phyloP scores from a whole-genome alignment of 768 basidiomycete species.

The Tulasnella sp. region DNA sequence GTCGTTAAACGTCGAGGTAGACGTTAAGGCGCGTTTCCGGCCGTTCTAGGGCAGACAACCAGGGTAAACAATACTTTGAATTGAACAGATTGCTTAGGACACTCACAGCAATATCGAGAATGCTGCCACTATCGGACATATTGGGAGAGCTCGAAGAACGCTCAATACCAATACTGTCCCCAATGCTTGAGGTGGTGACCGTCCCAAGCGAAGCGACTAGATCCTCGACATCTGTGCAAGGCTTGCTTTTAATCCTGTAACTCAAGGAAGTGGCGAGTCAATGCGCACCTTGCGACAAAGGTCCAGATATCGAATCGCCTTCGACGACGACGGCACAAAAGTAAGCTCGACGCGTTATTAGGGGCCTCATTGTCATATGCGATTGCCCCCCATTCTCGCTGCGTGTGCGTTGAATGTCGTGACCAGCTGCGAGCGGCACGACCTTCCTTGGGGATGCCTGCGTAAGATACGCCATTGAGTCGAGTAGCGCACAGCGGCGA shows the following conservation, averaged over 20 bases:
- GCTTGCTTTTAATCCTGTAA: conserved; percentile 15
- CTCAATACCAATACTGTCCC: conserved; percentile 2
- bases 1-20: conserved; percentile 54
- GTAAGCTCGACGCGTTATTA: conserved; percentile 67
- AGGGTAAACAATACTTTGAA: neutral
- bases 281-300: conserved; percentile 49
- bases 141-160: conserved; percentile 15
- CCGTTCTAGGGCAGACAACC: conserved; percentile 16
- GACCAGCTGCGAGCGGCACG: conserved; percentile 16
- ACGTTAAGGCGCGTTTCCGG: conserved; percentile 49
- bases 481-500: too few species aligned
- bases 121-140: neutral
- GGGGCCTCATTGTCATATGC: conserved; percentile 2
- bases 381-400: conserved; percentile 23
- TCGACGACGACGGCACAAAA: conserved; percentile 87
- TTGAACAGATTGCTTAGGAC: neutral
- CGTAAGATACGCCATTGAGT: neutral
- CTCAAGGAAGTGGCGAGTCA: conserved; percentile 19
- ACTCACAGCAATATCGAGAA: conserved; percentile 6
- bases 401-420: conserved; percentile 1
- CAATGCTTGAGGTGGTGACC: conserved; percentile 30
- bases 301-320: conserved; percentile 57
- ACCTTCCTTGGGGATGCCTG: conserved; percentile 17
- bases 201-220: conserved; percentile 68
- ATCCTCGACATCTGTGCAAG: conserved; percentile 56